Base-by-base conservation (phyloP, 2,329 filamentous ascomycete species). In the Pseudogymnoascus sp. region DNA sequence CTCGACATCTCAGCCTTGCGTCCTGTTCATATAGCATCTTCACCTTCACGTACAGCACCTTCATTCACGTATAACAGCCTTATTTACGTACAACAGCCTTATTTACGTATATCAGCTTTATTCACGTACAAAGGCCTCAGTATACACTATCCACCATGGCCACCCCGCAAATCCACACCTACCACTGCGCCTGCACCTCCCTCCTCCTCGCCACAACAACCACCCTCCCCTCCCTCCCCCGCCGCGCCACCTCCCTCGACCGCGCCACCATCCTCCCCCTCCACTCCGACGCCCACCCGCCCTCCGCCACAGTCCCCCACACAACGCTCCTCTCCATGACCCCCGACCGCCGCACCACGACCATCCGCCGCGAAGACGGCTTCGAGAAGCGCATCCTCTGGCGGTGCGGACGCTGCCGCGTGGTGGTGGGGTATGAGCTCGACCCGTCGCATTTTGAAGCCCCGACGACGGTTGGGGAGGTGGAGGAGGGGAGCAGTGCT, bases 141-240 rank as follows among this genome's bases (percentile, higher is more conserved):
- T 15, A 36, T 7, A 60, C 4, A 13, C 9, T 8, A 2, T 9
- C 23, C 26, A 60, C 15, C 9, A 67, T 66, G 62, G 38, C 67
- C 2, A 15, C 36, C 9, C 44, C 62, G 15, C 61, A 62, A 67
- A 68, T 82, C 66, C 75, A 81, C 73, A 83, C 81, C 65, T 84
- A 84, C 74, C 82, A 84, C 76, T 89, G 87, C 78, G 73, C 87
- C 72, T 90, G 87, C 79, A 84, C 79, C 53, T 81, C 86, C 68
- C 81, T 89, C 66, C 76, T 89, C 63, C 79, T 89, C 66, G 81
- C 85, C 21, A 86, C 79, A 50, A 83, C 82, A 0, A 80, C 82
- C 38, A 72, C 78, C 2, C 76, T 89, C 57, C 66, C 76, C 28
- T 67, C 74, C 0, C 78, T 88, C 10, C 84, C 85, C 1, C 78